Evolutionary conservation across 257 asterid genomes (phyloP).

Genomic region (Plantago elongata): DNA sequence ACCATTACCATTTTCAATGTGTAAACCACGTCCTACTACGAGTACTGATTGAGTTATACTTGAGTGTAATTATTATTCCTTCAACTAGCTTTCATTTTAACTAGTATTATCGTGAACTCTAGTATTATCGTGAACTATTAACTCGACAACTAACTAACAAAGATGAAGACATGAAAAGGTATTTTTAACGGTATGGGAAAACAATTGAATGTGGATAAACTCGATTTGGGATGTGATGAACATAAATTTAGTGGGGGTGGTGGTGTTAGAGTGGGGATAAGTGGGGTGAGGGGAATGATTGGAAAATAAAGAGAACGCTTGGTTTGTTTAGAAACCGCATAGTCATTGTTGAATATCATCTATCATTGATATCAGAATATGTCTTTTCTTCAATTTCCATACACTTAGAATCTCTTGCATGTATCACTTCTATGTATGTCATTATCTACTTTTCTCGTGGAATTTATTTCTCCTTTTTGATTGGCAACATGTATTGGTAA

Average conservation of each 20-base stretch:
- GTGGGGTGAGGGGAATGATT: constrained; percentile 14
- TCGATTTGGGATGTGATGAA: too few species aligned
- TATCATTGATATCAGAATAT: background rate
- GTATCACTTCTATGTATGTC: background rate
- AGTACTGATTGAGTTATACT: too few species aligned
- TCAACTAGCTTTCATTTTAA: too few species aligned
- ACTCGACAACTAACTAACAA: too few species aligned
- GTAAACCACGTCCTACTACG: too few species aligned
- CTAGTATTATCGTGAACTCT: too few species aligned
- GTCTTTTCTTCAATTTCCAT: background rate
- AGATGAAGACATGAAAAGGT: too few species aligned
- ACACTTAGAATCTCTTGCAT: background rate
- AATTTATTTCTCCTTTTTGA: background rate
- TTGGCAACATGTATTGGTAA: background rate
- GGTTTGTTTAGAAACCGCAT: constrained; percentile 36
- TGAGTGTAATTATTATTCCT: too few species aligned
- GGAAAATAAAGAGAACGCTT: constrained; percentile 45
- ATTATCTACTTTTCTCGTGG: background rate
- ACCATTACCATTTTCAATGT: too few species aligned
- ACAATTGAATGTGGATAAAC: too few species aligned
- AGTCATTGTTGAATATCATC: background rate
- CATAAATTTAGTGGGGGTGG: background rate
- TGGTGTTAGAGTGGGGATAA: background rate
- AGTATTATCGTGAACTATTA: too few species aligned
- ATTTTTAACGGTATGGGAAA: too few species aligned